Percentiles rank a stretch among this genome's conserved stretches.
Evolutionary conservation across 352 stramenopile genomes (phyloP).

Genomic region (Phytophthora crassamura): DNA sequence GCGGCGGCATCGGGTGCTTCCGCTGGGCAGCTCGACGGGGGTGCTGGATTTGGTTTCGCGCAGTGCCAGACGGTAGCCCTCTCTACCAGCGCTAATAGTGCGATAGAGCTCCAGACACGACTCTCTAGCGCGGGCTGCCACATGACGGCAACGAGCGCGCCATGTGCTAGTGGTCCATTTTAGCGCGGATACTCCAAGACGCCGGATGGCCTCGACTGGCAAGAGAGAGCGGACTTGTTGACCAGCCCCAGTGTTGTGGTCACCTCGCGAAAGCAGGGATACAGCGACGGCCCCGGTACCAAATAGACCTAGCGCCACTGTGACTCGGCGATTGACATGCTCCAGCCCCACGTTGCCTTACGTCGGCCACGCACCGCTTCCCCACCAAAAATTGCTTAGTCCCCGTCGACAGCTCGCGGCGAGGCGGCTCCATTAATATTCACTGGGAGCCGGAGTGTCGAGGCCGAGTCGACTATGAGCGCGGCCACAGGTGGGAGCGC

Average conservation of each 20-base stretch:
- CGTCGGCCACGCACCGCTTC: not conserved
- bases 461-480: not conserved
- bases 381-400: constrained; percentile 18
- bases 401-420: not conserved
- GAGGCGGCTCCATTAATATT: not conserved
- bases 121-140: constrained; percentile 10
- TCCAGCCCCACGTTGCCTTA: constrained; percentile 4
- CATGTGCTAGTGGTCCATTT: constrained; percentile 5
- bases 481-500: no score
- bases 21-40: constrained; percentile 2
- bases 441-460: not conserved
- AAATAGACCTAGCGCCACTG: constrained; percentile 6
- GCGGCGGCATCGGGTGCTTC: not conserved
- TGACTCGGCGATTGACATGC: constrained; percentile 13
- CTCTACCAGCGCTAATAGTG: not conserved
- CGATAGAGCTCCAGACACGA: constrained; percentile 12
- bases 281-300: constrained; percentile 1
- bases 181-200: constrained; percentile 9
- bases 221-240: constrained; percentile 19
- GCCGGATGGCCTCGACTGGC: constrained; percentile 12
- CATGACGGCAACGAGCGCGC: not conserved
- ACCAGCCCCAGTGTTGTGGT: constrained; percentile 6
- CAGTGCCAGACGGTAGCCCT: not conserved
- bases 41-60: not conserved
- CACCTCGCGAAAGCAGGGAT: constrained; percentile 1